Base-by-base conservation (phyloP, 805 yeast genomes). In the Metschnikowia reukaufii region DNA sequence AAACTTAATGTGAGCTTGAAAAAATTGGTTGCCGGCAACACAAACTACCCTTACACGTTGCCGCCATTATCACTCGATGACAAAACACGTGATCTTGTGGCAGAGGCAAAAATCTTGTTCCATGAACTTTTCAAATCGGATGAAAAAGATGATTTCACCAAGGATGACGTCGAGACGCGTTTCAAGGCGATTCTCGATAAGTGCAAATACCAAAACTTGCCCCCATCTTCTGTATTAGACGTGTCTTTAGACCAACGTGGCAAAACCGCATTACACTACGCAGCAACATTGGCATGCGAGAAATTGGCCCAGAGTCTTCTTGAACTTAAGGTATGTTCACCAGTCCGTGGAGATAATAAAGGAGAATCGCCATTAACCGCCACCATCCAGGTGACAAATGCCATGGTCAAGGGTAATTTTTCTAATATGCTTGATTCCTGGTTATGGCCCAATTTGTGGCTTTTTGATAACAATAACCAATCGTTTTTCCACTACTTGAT, bases 401-500 rank as follows among this genome's bases (percentile, higher is more conserved):
- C 90, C 51, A 84, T 85, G 67, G 96, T 89, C 55, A 78, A 81
- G 51, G 82, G 86, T 0, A 79, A 88, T 15, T 94, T 94, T 66
- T 78, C 78, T 42, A 79, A 79, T 43, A 66, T 94, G 42, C 70
- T 94, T 44, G 85, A 83, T 55, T 53, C 63, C 30, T 73, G 82
- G 59, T 67, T 92, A 21, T 87, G 86, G 62, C 96, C 97, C 0
- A 57, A 60, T 42, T 51, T 72, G 39, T 66, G 67, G 67, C 60
- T 72, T 42, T 60, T 63, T 41, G 72, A 92, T 62, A 76, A 79
- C 44, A 81, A 83, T 58, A 84, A 84, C 35, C 79, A 96, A 57
- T 82, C 96, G 0, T 81, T 94, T 12, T 67, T 94, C 41, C 99
- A 94, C 66, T 96, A 89, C 62, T 85, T 94, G 54, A 84, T 90